Conservation (phyloP, 148 eudicot genomes). For the Fagopyrum esculentum region DNA sequence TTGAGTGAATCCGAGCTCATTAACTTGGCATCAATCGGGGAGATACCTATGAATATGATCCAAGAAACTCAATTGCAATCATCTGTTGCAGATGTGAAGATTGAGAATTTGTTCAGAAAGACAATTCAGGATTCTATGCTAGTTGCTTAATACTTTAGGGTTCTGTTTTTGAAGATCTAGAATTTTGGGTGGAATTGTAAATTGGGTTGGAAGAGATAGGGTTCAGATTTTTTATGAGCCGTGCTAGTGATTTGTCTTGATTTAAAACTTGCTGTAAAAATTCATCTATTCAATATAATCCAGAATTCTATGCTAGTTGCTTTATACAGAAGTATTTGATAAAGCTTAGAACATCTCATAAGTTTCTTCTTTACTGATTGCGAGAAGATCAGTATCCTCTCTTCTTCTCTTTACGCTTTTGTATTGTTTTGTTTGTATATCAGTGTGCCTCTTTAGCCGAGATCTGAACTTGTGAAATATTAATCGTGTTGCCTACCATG, state of each 20-base stretch:
- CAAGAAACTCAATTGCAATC: conserved; percentile 15
- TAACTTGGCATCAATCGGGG: conserved; percentile 61
- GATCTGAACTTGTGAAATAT: too few species aligned
- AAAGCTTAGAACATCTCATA: too few species aligned
- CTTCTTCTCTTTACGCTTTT: too few species aligned
- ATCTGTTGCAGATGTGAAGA: conserved; percentile 11
- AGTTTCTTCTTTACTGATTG: too few species aligned
- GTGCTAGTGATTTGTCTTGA: not conserved
- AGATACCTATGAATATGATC: conserved; percentile 25
- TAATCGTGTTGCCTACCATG: too few species aligned
- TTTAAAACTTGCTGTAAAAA: not conserved
- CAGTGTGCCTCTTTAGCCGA: too few species aligned
- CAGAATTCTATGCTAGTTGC: conserved; percentile 3
- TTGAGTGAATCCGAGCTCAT: conserved; percentile 61
- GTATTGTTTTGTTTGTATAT: too few species aligned
- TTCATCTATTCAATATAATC: conserved; percentile 11
- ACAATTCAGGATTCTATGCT: conserved; percentile 12
- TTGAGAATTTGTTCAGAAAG: conserved; percentile 34
- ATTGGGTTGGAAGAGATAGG: not conserved
- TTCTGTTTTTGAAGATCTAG: not conserved
- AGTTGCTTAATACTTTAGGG: not conserved
- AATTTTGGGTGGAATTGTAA: not conserved
- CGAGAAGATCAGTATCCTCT: too few species aligned
- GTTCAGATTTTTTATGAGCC: conserved; percentile 1
- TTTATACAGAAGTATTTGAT: not conserved